A percentile compares a stretch with the other conserved stretches of the same genome.
These are phyloP conservation scores for Stylosanthes scabra DNA, from an alignment of 331 rosid genomes.

Conservation along the genomic window DNA sequence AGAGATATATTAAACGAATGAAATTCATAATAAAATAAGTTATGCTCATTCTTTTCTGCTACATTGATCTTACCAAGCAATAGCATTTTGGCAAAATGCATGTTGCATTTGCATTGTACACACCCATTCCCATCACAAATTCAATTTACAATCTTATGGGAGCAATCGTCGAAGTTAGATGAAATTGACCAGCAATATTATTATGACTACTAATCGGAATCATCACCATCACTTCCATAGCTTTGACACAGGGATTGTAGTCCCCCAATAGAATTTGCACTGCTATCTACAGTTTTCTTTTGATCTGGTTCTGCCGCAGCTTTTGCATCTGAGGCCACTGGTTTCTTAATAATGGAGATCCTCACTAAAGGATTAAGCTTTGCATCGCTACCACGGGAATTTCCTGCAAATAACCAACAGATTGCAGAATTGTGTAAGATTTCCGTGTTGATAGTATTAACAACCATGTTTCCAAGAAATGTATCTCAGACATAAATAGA, in stretches of 20 bases:
- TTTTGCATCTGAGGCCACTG: conserved; percentile 34
- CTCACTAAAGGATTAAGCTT: conserved; percentile 57
- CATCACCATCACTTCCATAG: conserved; percentile 57
- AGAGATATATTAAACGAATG: no score
- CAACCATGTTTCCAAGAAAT: conserved; percentile 7
- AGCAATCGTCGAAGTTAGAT: background rate
- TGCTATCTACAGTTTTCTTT: conserved; percentile 34
- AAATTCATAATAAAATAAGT: no score
- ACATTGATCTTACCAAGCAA: no score
- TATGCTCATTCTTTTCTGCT: background rate
- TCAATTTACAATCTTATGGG: conserved; percentile 10
- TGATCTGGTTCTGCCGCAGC: conserved; percentile 40
- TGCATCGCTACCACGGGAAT: conserved; percentile 34
- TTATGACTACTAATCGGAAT: conserved; percentile 46
- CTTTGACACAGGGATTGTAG: conserved; percentile 61
- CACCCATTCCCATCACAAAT: background rate
- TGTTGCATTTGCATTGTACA: no score
- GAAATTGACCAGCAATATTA: conserved; percentile 12
- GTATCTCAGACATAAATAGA: background rate
- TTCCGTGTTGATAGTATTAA: background rate
- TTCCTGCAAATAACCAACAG: conserved; percentile 53
- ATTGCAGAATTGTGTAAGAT: conserved; percentile 7
- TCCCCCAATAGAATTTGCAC: conserved; percentile 31
- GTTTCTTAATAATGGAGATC: conserved; percentile 59
- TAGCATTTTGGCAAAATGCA: background rate